phyloP scores from a whole-genome alignment of 2,329 filamentous ascomycete species.

The Aspergillus phoenicis region DNA sequence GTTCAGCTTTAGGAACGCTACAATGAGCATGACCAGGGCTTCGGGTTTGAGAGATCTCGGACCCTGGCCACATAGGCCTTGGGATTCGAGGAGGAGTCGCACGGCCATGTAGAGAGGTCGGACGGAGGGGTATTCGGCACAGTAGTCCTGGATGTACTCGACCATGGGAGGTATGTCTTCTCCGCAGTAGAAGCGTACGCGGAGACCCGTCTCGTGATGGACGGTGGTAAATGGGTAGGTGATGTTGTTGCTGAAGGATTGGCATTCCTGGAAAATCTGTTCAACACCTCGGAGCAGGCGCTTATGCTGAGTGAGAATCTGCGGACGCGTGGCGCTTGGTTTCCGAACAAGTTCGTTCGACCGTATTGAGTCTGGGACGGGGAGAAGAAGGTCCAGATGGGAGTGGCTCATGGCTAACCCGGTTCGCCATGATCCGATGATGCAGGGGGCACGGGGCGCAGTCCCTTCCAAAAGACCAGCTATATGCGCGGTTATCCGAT shows the following conservation, averaged over 20 bases:
- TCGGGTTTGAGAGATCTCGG: slow-evolving; percentile 58
- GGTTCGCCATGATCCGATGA: slow-evolving; percentile 58
- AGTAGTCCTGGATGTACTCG: slow-evolving; percentile 50
- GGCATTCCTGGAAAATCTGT: slow-evolving; percentile 23
- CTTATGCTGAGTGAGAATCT: slow-evolving; percentile 28
- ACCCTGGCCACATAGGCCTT: slow-evolving; percentile 52
- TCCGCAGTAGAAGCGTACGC: slow-evolving; percentile 55
- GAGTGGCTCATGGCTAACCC: slow-evolving; percentile 57
- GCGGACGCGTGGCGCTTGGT: slow-evolving; percentile 39
- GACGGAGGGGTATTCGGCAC: slow-evolving; percentile 54
- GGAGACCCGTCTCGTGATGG: slow-evolving; percentile 46
- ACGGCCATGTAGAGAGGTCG: slow-evolving; percentile 53
- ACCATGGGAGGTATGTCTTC: slow-evolving; percentile 44
- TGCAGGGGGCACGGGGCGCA: slow-evolving; percentile 38
- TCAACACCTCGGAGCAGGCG: slow-evolving; percentile 29
- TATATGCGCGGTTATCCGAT: slow-evolving; percentile 32
- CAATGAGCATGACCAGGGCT: slow-evolving; percentile 59
- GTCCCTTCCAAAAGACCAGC: slow-evolving; percentile 30
- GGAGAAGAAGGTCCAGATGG: slow-evolving; percentile 55
- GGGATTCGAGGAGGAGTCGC: slow-evolving; percentile 54
- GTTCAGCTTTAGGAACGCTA: slow-evolving; percentile 54
- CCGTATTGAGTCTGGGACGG: slow-evolving; percentile 30
- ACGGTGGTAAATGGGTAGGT: slow-evolving; percentile 14
- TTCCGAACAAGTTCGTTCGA: slow-evolving; percentile 27
- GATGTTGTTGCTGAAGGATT: slow-evolving; percentile 25